A percentile compares a stretch with the other conserved stretches of the same genome.
Conservation (phyloP, 768 basidiomycete genomes). For the Coprinopsis marcescibilis region DNA sequence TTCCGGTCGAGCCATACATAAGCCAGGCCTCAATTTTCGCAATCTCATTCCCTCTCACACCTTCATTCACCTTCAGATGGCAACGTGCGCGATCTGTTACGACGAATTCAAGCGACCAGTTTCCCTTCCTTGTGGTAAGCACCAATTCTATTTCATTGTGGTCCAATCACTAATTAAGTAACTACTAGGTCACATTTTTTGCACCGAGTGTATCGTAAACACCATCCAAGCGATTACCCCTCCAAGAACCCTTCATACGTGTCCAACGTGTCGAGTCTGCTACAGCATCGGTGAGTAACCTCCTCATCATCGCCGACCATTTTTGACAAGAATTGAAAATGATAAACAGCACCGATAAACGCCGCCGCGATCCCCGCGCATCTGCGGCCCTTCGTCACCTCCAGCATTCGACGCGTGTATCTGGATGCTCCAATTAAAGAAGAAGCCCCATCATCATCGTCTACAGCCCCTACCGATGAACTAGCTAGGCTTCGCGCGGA, state of each 20-base stretch:
- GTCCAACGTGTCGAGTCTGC: conserved; percentile 51
- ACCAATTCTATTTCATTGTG: background rate
- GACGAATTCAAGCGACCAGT: conserved; percentile 50
- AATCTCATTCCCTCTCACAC: background rate
- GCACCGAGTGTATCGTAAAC: conserved; percentile 51
- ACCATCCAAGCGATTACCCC: conserved; percentile 43
- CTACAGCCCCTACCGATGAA: conserved; percentile 23
- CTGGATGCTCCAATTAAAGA: conserved; percentile 30
- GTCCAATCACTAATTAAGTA: conserved; percentile 2
- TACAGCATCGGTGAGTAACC: conserved; percentile 47
- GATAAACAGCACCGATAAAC: conserved; percentile 40
- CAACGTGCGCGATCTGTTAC: conserved; percentile 57
- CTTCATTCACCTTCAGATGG: conserved; percentile 26
- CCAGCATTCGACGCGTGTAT: conserved; percentile 52
- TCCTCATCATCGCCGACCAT: conserved; percentile 1
- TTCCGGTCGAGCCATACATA: conserved; percentile 7
- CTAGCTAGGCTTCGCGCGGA: conserved; percentile 38
- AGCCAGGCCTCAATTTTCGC: background rate
- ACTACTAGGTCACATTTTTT: conserved; percentile 54
- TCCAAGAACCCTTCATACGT: conserved; percentile 41
- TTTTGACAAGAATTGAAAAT: background rate
- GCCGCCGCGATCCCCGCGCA: conserved; percentile 47
- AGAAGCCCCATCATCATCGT: conserved; percentile 12
- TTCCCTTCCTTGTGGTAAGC: conserved; percentile 59
- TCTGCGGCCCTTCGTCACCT: conserved; percentile 51